Percentiles rank a stretch among this genome's conserved stretches.
Evolutionary conservation across 225 moss, liverwort and hornwort genomes (phyloP).

Genomic region (Sphagnum tenellum): DNA sequence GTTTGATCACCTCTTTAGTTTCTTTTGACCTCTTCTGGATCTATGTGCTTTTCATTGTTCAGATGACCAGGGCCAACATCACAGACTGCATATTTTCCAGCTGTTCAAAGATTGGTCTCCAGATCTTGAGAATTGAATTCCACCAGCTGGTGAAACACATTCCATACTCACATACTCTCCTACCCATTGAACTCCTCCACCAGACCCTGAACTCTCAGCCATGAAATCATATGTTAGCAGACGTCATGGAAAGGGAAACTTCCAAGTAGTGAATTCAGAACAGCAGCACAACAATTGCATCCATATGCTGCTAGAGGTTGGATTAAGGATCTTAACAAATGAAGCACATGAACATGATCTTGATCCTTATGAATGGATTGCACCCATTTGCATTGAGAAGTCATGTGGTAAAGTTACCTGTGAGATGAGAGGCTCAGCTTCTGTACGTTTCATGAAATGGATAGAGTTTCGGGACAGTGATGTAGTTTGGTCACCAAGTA

Average conservation of each 20-base stretch:
- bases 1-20: too few relatives aligned
- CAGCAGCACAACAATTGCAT: neutral
- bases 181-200: constrained; percentile 52
- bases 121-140: too few relatives aligned
- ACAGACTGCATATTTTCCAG: too few relatives aligned
- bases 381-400: neutral
- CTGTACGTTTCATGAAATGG: constrained; percentile 82
- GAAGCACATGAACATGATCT: neutral
- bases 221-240: neutral
- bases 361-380: neutral
- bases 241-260: neutral
- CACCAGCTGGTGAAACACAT: too few relatives aligned
- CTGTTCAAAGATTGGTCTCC: too few relatives aligned
- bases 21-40: too few relatives aligned
- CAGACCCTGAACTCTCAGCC: constrained; percentile 25
- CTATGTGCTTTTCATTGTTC: too few relatives aligned
- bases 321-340: neutral
- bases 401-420: constrained; percentile 35
- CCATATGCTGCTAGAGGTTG: neutral
- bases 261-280: neutral
- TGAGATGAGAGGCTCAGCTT: constrained; percentile 83
- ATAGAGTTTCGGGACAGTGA: constrained; percentile 77
- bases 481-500: constrained; percentile 86
- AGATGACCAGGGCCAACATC: too few relatives aligned
- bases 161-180: neutral